Evolutionary conservation across 2,329 filamentous ascomycete species (phyloP), one percentile per base, ranked within the genome.

Genomic region (Lecanicillium sp.): DNA sequence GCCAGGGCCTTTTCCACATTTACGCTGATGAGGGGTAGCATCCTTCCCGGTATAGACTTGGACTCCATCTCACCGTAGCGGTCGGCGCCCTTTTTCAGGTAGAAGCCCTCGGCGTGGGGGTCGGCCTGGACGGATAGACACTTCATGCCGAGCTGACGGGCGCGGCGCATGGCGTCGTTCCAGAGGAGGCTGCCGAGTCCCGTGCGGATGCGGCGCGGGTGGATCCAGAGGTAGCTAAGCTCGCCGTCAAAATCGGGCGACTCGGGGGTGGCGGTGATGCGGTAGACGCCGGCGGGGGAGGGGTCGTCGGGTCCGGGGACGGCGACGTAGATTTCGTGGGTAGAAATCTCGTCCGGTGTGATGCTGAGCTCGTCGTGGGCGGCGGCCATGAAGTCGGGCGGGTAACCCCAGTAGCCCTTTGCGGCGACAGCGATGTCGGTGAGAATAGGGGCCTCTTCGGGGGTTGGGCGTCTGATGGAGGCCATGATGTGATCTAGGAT

Each of bases 341-440:
- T n/a, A 35, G 44, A 5, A 19, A 39, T 46, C 24, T 32, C 26
- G n/a, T 15, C 8, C 9, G 27, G 33, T 23, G 44, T 30, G 8
- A 46, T 39, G 35, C 35, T 14, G 15, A 46, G 44, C 20, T 46
- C 44, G 24, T 33, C 19, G 35, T 10, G 26, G 7, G 44, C 44
- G n/a, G 44, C 26, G 44, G 35, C 35, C 26, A 46, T 30, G 9
- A 46, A 46, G 17, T 23, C 26, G 9, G 33, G 7, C 10, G 17
- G 23, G 27, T 46, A 46, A 26, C 44, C 44, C 44, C 44, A 46
- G 44, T 39, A 17, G 26, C 24, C 35, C 11, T 46, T 46, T 15
- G 44, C 44, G 44, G 44, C 35, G 27, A 46, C 24, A 26, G 44
- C 44, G 44, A 46, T 24, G 19, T 20, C 26, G 36, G 44, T 46